These are phyloP conservation scores for Bocquillonia castaneifolia DNA, from an alignment of 441 rosid species.

Conservation along the genomic window DNA sequence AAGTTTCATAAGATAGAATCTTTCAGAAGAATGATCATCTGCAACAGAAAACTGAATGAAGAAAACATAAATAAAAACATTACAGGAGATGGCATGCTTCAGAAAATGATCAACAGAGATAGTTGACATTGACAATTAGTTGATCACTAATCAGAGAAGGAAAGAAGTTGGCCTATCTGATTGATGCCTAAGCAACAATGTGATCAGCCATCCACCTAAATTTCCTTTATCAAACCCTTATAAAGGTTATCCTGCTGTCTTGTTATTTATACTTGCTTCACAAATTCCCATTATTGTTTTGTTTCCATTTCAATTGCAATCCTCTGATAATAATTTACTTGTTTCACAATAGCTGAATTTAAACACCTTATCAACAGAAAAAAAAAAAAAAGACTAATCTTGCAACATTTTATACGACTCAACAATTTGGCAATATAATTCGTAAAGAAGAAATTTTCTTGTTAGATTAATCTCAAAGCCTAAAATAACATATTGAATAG, in stretches of 20 bases:
- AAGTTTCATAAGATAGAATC: too few species aligned
- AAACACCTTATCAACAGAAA: too few species aligned
- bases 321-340: too few species aligned
- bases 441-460: background rate
- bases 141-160: slow-evolving; percentile 5
- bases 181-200: background rate
- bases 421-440: background rate
- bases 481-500: background rate
- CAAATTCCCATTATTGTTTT: slow-evolving; percentile 1
- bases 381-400: too few species aligned
- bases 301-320: background rate
- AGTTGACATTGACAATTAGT: slow-evolving; percentile 18
- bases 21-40: too few species aligned
- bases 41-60: slow-evolving; percentile 21
- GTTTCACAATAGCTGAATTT: too few species aligned
- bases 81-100: slow-evolving; percentile 2
- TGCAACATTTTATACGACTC: background rate
- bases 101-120: background rate
- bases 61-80: slow-evolving; percentile 8
- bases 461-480: background rate
- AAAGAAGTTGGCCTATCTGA: background rate
- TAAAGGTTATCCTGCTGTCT: background rate
- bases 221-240: background rate
- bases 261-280: background rate
- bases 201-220: background rate